Conservation (phyloP, 2,329 filamentous ascomycete genomes). For the Orbilia brochopaga region DNA sequence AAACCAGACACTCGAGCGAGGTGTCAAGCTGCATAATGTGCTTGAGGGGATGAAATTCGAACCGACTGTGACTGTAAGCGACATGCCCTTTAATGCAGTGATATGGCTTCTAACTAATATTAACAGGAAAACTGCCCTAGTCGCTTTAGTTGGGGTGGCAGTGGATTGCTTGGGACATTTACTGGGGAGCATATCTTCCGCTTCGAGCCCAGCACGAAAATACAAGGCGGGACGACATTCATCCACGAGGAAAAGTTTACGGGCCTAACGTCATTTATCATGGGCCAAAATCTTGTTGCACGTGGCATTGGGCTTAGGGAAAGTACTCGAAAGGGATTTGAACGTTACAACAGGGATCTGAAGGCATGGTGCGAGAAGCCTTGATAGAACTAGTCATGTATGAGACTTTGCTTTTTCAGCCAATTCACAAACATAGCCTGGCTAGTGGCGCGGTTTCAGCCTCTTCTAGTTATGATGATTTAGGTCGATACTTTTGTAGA, state of each 20-base stretch:
- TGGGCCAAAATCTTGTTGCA: neutral
- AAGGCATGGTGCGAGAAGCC: slow-evolving; percentile 22
- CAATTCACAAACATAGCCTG: neutral
- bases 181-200: slow-evolving; percentile 21
- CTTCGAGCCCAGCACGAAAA: slow-evolving; percentile 24
- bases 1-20: slow-evolving; percentile 6
- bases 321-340: slow-evolving; percentile 12
- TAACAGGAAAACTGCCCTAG: slow-evolving; percentile 15
- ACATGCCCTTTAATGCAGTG: neutral
- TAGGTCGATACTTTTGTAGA: too few species aligned
- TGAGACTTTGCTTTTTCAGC: neutral
- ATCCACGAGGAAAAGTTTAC: slow-evolving; percentile 18
- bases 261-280: slow-evolving; percentile 10
- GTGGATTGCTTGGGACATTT: slow-evolving; percentile 15
- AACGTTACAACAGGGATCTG: slow-evolving; percentile 11
- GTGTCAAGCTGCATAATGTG: slow-evolving; percentile 14
- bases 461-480: too few species aligned
- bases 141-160: slow-evolving; percentile 12
- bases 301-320: slow-evolving; percentile 4
- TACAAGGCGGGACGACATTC: slow-evolving; percentile 19
- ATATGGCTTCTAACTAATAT: neutral
- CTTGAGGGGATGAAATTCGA: slow-evolving; percentile 11
- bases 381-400: neutral
- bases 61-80: slow-evolving; percentile 13
- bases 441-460: neutral